phyloP scores from a whole-genome alignment of 805 yeast genomes.

The Metschnikowia bowlesiae region DNA sequence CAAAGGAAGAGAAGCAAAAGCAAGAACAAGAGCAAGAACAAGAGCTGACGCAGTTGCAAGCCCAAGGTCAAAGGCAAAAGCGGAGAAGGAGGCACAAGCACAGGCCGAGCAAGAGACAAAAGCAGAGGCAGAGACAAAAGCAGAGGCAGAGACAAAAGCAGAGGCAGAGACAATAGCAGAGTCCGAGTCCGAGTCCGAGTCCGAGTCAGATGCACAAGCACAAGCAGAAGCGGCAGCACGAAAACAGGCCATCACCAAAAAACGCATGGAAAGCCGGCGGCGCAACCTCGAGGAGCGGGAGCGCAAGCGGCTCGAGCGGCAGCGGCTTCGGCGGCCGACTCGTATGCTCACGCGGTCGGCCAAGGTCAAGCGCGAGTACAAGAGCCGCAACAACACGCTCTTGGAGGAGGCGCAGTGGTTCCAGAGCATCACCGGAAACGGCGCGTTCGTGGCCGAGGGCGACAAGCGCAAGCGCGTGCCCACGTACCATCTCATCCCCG shows the following conservation, averaged over 20 bases:
- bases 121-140: too few relatives aligned
- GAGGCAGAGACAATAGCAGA: too few relatives aligned
- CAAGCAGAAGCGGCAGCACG: not conserved
- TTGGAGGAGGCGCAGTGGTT: slow-evolving; percentile 32
- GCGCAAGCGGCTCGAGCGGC: not conserved
- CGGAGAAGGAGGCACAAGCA: too few relatives aligned
- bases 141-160: not conserved
- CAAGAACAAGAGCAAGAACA: too few relatives aligned
- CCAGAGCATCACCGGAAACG: slow-evolving; percentile 39
- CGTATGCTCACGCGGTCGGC: slow-evolving; percentile 3
- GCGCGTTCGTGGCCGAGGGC: slow-evolving; percentile 27
- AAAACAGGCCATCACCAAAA: not conserved
- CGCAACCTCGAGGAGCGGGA: slow-evolving; percentile 8
- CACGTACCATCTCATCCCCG: slow-evolving; percentile 26
- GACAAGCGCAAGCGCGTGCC: slow-evolving; percentile 30
- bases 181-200: not conserved
- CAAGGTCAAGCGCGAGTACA: slow-evolving; percentile 1
- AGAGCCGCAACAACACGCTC: slow-evolving; percentile 6
- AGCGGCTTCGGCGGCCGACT: slow-evolving; percentile 4
- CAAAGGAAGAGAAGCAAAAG: too few relatives aligned
- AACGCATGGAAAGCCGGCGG: slow-evolving; percentile 6
- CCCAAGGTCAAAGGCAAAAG: too few relatives aligned
- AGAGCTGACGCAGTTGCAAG: too few relatives aligned
- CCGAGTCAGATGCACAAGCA: not conserved
- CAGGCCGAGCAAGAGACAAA: too few relatives aligned